phyloP scores from a whole-genome alignment of 1,139 yeast species.

The Lodderomyces parapsilosis region DNA sequence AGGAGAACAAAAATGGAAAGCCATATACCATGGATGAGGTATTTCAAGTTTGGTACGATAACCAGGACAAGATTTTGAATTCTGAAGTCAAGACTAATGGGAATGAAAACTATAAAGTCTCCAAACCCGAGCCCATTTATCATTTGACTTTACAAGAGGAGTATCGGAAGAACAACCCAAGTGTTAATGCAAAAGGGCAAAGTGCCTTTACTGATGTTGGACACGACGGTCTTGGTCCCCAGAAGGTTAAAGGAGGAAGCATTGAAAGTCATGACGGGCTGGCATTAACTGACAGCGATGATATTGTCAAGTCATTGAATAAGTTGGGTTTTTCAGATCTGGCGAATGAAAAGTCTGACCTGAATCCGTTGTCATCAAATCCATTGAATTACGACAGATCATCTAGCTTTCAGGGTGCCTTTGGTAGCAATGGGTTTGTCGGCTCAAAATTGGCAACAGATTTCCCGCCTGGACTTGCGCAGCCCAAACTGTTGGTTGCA shows the following conservation, averaged over 20 bases:
- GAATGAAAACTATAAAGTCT: constrained; percentile 30
- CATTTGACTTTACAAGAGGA: constrained; percentile 32
- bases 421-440: neutral
- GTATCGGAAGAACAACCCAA: neutral
- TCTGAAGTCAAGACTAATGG: constrained; percentile 22
- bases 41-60: constrained; percentile 50
- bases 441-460: neutral
- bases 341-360: neutral
- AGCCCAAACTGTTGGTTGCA: constrained; percentile 17
- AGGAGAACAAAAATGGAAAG: constrained; percentile 37
- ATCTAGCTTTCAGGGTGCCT: neutral
- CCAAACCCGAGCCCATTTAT: constrained; percentile 33
- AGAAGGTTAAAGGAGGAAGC: neutral
- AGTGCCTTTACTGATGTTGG: neutral
- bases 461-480: constrained; percentile 20
- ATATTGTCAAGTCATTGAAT: constrained; percentile 1
- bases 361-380: neutral
- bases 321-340: constrained; percentile 9
- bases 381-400: neutral
- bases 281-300: neutral
- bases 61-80: constrained; percentile 36
- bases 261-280: constrained; percentile 4
- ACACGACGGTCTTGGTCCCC: neutral
- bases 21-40: constrained; percentile 53
- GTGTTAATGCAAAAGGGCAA: neutral